Percentiles rank a stretch among this genome's conserved stretches.
phyloP scores from a whole-genome alignment of 768 basidiomycete genomes.

The Roridomyces roridus region DNA sequence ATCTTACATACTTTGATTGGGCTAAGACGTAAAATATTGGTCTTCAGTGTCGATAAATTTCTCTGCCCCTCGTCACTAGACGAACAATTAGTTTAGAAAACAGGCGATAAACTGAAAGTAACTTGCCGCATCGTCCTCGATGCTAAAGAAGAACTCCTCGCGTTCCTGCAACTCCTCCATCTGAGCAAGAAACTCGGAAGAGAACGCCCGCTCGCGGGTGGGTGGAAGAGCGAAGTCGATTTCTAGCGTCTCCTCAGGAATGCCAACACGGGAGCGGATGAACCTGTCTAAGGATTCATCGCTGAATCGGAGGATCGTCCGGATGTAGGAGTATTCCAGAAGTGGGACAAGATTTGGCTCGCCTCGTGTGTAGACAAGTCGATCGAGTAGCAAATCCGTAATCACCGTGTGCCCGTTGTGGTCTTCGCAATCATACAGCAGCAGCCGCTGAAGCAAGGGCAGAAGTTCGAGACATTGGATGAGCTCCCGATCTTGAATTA shows the following conservation, averaged over 20 bases:
- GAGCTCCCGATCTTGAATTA: not conserved
- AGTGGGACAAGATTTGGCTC: not conserved
- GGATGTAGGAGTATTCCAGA: not conserved
- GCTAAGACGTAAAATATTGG: too few species aligned
- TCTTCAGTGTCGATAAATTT: too few species aligned
- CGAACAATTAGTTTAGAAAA: too few species aligned
- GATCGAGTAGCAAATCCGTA: not conserved
- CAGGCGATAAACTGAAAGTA: too few species aligned
- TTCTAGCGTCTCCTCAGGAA: not conserved
- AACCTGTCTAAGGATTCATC: not conserved
- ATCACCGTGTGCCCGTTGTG: not conserved
- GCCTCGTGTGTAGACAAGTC: not conserved
- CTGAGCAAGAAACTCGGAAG: not conserved
- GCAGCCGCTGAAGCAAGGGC: not conserved
- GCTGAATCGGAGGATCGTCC: not conserved
- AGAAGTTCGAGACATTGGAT: not conserved
- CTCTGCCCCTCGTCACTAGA: too few species aligned
- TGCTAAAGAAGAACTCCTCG: too few species aligned
- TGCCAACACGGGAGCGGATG: not conserved
- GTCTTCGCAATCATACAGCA: not conserved
- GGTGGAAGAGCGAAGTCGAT: not conserved
- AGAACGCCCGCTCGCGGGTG: not conserved
- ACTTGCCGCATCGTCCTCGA: too few species aligned
- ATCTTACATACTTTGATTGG: too few species aligned
- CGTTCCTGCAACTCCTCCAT: not conserved